Percentiles rank a stretch among this genome's conserved stretches.
These are phyloP conservation scores for Alternaria novae-zelandiae DNA, from an alignment of 2,329 filamentous ascomycete species.

Conservation along the genomic window DNA sequence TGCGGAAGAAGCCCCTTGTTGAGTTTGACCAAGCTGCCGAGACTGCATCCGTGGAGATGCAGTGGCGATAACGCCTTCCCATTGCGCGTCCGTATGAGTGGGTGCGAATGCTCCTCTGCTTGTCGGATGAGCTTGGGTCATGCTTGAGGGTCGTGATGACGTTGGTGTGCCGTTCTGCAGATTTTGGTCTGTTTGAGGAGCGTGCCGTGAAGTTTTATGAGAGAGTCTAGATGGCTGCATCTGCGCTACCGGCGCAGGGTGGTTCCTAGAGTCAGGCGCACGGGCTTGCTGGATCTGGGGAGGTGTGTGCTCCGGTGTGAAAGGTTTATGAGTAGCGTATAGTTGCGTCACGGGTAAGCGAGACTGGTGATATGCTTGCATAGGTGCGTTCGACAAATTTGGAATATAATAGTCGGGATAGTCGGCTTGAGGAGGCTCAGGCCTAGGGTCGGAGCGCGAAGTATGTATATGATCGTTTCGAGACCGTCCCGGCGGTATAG, in stretches of 20 bases:
- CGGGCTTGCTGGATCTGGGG: neutral
- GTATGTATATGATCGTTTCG: neutral
- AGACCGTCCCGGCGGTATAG: neutral
- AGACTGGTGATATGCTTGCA: neutral
- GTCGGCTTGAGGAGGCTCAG: neutral
- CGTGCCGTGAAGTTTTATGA: neutral
- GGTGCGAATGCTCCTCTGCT: neutral
- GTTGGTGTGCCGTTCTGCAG: neutral
- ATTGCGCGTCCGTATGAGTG: constrained; percentile 1
- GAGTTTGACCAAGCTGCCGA: neutral
- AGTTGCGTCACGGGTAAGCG: neutral
- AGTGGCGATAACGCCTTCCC: constrained; percentile 1
- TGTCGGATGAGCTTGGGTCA: neutral
- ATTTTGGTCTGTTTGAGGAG: neutral
- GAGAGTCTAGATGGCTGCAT: neutral
- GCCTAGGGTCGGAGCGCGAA: neutral
- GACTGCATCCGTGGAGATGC: neutral
- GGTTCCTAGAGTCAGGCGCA: neutral
- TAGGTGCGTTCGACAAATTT: neutral
- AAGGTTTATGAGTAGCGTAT: neutral
- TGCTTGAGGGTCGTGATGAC: neutral
- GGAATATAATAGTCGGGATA: neutral
- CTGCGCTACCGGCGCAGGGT: neutral
- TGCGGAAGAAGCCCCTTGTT: neutral
- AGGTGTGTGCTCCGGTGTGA: neutral